Evolutionary conservation across 2,329 filamentous ascomycete genomes (phyloP), one percentile per base, ranked within the genome.

Genomic region (Penicillium sp.): DNA sequence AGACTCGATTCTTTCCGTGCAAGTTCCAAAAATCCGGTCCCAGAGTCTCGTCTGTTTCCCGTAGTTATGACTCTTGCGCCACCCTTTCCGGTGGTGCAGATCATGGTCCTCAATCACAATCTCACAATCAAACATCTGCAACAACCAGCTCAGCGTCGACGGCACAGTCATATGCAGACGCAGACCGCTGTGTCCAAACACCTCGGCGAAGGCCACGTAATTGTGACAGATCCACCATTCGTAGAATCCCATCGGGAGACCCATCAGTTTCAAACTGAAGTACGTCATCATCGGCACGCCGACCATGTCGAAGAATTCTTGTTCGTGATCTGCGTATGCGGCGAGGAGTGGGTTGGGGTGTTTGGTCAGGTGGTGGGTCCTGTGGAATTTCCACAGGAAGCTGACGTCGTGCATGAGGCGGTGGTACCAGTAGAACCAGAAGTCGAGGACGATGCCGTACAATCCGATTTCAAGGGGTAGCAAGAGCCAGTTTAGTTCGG

Each of bases 151-250:
- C 38, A 74, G 46, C 0, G 72, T 68, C 1, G 65, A 66, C 0
- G 74, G 70, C 1, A 71, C 66, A 2, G 65, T 69, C 5, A 66
- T 54, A 47, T 71, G 69, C 14, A 78, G 48, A 1, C 75, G 65
- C 8, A 63, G 13, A 1, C 57, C 61, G 36, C 55, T 59, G 20
- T 62, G 61, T 0, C 59, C 61, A 30, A 61, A 58, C 0, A 63
- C 61, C 36, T 63, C 61, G 1, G 59, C 53, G 36, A 78, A 77
- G 2, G 73, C 67, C 35, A 78, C 64, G 43, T 75, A 78, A 49
- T 75, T 63, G 44, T 76, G 71, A 54, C 75, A 77, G 5, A 78
- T 55, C 74, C 74, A 78, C 73, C 72, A 75, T 25, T 77, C 74
- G 42, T 77, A 76, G 56, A 78, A 78, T 0, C 72, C 73, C 70